Conservation (phyloP, 1,139 yeast genomes). For the Pneumocystis wakefieldiae region DNA sequence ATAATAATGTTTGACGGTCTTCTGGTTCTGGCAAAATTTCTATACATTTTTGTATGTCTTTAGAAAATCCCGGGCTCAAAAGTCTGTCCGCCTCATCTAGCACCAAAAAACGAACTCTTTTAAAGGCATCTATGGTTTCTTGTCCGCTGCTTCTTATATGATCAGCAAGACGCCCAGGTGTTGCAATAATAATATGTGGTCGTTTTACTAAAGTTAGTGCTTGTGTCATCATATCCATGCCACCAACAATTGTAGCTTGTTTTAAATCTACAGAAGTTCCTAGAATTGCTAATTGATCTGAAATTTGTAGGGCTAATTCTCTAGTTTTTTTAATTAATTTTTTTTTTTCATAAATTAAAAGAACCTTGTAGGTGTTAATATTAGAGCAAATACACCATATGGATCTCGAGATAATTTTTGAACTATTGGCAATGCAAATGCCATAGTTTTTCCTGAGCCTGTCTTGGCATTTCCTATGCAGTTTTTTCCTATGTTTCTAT, state of each 20-base stretch:
- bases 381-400: constrained; percentile 73
- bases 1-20: constrained; percentile 69
- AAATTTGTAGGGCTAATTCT: constrained; percentile 89
- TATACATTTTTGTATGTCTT: constrained; percentile 58
- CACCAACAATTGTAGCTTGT: constrained; percentile 77
- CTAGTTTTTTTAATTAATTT: constrained; percentile 25
- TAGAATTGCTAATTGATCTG: constrained; percentile 86
- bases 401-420: constrained; percentile 93
- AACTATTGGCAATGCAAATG: constrained; percentile 93
- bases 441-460: constrained; percentile 95
- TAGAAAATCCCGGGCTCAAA: constrained; percentile 67
- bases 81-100: constrained; percentile 93
- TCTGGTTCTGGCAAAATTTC: constrained; percentile 52
- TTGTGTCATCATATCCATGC: constrained; percentile 81
- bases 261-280: constrained; percentile 81
- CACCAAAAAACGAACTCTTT: constrained; percentile 64
- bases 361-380: constrained; percentile 65
- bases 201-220: constrained; percentile 62
- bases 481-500: constrained; percentile 39
- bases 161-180: constrained; percentile 94
- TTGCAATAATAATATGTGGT: constrained; percentile 92
- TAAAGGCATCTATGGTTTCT: constrained; percentile 59
- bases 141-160: constrained; percentile 81
- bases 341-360: neutral
- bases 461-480: constrained; percentile 98